Evolutionary conservation across 768 basidiomycete genomes (phyloP), one percentile per base, ranked within the genome.

Genomic region (Mycena maculata): DNA sequence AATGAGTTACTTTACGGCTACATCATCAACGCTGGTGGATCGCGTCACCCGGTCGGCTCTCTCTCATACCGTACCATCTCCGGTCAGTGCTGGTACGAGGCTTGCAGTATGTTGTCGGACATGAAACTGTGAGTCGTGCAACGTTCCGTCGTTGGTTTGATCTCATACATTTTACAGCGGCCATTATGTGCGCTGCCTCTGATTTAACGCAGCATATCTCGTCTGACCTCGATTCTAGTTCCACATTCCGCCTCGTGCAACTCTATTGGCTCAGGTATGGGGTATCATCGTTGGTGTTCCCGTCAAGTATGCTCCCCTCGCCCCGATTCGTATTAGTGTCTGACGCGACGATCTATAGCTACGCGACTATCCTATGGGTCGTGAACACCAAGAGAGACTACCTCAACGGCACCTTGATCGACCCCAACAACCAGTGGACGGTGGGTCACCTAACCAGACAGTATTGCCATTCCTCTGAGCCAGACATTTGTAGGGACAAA

Each of bases 61-160:
- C 65, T 73, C 16, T 48, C 73, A 9, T 75, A 75, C 45, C 72
- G 74, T 15, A 73, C 73, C 6, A 75, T 75, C 52, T 71, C 69
- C 9, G 74, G 74, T 1, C 74, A 75, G 38, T 75, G 74, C 57
- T 75, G 74, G 74, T 75, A 75, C 45, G 73, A 73, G 65, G 74
- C 74, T 0, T 73, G 73, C 48, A 72, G 65, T 54, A 75, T 75
- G 74, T 49, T 75, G 20, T 60, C 71, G 13, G 74, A 75, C 47
- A 75, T 75, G 74, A 75, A 75, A 41, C 71, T 75, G 74, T 75
- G 52, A 44, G 74, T 22, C n/a, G 23, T 60, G 8, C 3, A 2
- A 15, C 25, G 20, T 56, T 30, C 9, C 10, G 1, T 18, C 33
- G 18, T 55, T 15, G 7, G n/a, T 25, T 28, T n/a, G 7, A 39